phyloP scores from a whole-genome alignment of 2,329 filamentous ascomycete genomes.

The Aspergillus glaucus region DNA sequence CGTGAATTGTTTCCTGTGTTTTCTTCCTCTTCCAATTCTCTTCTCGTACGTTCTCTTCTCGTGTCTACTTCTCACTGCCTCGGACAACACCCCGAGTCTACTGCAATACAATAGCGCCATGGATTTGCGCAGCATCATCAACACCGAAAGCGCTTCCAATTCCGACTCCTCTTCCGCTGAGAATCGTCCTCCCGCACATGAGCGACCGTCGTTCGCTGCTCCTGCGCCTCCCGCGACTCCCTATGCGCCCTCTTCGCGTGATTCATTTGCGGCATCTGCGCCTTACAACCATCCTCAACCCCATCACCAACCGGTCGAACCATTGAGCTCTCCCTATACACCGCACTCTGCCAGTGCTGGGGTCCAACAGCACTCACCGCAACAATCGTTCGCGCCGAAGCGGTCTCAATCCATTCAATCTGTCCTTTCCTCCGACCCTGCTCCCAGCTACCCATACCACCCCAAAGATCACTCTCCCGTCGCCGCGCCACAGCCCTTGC shows the following conservation, averaged over 20 bases:
- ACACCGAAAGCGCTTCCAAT: conserved; percentile 35
- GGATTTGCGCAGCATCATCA: conserved; percentile 51
- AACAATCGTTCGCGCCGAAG: conserved; percentile 33
- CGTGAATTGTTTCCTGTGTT: background rate
- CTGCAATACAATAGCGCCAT: conserved; percentile 24
- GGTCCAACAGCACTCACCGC: conserved; percentile 20
- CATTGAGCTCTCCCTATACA: conserved; percentile 34
- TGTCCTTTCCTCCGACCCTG: conserved; percentile 23
- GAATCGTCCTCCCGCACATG: conserved; percentile 22
- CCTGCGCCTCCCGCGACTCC: conserved; percentile 34
- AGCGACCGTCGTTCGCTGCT: conserved; percentile 32
- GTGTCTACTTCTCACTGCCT: background rate
- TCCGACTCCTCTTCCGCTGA: conserved; percentile 16
- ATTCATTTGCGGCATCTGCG: conserved; percentile 25
- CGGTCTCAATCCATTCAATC: conserved; percentile 36
- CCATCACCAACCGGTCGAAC: conserved; percentile 18
- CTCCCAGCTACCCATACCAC: conserved; percentile 28
- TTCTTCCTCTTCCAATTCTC: background rate
- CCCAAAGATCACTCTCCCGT: conserved; percentile 32
- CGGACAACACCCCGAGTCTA: background rate
- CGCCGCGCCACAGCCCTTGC: conserved; percentile 21
- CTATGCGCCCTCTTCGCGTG: conserved; percentile 34
- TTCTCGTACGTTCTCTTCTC: background rate
- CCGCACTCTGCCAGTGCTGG: conserved; percentile 30
- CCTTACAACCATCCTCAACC: conserved; percentile 20